These are phyloP conservation scores for Tuctoria greenei DNA, from an alignment of 176 grass and related monocot species.

Conservation along the genomic window DNA sequence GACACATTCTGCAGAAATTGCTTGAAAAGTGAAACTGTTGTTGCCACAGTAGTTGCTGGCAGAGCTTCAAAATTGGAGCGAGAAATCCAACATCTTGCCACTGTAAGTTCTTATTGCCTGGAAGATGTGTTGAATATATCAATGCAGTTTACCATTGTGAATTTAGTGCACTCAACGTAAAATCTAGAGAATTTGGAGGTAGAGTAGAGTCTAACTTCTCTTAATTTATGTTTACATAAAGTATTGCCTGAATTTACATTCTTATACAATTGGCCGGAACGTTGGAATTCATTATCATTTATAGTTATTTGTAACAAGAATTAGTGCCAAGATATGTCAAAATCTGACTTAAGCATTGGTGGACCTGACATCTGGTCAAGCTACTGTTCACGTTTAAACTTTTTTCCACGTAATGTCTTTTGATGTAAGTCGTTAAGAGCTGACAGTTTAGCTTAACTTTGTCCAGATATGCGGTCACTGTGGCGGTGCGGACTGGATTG, in stretches of 20 bases:
- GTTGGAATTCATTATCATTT: background rate
- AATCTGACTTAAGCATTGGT: background rate
- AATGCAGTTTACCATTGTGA: background rate
- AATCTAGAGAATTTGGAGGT: background rate
- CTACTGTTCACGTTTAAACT: background rate
- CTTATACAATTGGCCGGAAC: background rate
- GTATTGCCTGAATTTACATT: background rate
- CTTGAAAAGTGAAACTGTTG: constrained; percentile 58
- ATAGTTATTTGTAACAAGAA: constrained; percentile 1
- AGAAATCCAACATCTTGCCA: constrained; percentile 78
- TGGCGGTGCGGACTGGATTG: constrained; percentile 66
- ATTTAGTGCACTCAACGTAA: background rate
- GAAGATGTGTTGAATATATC: background rate
- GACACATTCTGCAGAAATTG: constrained; percentile 66
- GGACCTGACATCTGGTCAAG: background rate
- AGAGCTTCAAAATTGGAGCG: constrained; percentile 75
- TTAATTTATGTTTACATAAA: background rate
- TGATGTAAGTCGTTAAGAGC: background rate
- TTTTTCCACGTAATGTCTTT: background rate
- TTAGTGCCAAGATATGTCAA: background rate
- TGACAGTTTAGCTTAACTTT: constrained; percentile 22
- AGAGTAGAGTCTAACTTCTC: background rate
- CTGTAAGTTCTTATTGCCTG: constrained; percentile 51
- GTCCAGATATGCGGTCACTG: constrained; percentile 80
- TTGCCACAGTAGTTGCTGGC: constrained; percentile 53